Base-by-base conservation (phyloP, 1,284 basidiomycete species). In the Mycena sp. region DNA sequence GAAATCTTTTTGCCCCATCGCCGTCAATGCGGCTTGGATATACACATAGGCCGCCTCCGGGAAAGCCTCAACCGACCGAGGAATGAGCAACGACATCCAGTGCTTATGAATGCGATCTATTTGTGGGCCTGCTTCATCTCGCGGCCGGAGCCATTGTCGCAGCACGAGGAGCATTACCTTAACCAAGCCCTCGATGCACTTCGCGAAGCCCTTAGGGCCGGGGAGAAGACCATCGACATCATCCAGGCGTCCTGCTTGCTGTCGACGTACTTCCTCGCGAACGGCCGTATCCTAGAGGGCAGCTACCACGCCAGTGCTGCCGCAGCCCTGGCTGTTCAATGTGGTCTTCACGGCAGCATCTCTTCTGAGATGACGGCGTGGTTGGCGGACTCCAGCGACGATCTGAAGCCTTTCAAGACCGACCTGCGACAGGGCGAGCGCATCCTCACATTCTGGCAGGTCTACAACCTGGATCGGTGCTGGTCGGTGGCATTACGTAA, bases 121-220 rank as follows among this genome's bases (percentile, higher is more conserved):
- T 83, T 93, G 4, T 92, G 91, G 88, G 89, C 90, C 1, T 92
- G 90, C 73, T 91, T 89, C 72, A 82, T 92, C 45, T 91, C 90
- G 17, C 83, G 90, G 25, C 87, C 89, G 11, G 87, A 85, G 37
- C 83, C 86, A 4, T 79, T 91, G 14, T 85, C 83, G 69, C 85
- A 87, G 56, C 87, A 91, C 70, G 90, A 93, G 75, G 81, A 85
- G 17, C 82, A 87, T 58, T 92, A 90, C 71, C 84, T 92, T 57
- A 77, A 77, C 6, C 83, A 84, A 50, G 78, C 89, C 6, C 83
- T 90, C 23, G 83, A 88, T 26, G 81, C 83, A 0, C 80, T 90
- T 59, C 82, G 80, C 40, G 87, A 89, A 41, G 88, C 85, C 26
- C 79, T 90, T 51, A 83, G 84, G 65, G 77, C 80, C 53, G 80